Percentiles rank a stretch among this genome's conserved stretches.
phyloP scores from a whole-genome alignment of 257 asterid genomes.

The Lithospermum erythrorhizon region DNA sequence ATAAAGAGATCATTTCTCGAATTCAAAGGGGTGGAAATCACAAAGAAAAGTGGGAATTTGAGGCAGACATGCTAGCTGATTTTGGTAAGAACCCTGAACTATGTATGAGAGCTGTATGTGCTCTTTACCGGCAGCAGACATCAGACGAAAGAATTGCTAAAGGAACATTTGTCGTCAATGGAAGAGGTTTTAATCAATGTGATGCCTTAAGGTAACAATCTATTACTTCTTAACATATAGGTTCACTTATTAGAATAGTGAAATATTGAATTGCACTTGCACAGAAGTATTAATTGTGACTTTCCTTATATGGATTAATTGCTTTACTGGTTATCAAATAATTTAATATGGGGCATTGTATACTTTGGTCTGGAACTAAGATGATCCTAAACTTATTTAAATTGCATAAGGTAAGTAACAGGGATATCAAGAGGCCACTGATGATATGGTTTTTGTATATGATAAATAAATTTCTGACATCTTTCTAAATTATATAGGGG shows the following conservation, averaged over 20 bases:
- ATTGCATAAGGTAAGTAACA: too few species aligned
- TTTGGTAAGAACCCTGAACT: slow-evolving; percentile 41
- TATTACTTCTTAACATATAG: not conserved
- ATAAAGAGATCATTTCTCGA: slow-evolving; percentile 33
- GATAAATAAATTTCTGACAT: not conserved
- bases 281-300: too few species aligned
- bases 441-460: too few species aligned
- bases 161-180: slow-evolving; percentile 31
- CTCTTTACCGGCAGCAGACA: slow-evolving; percentile 56
- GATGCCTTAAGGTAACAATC: slow-evolving; percentile 39
- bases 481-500: slow-evolving; percentile 33
- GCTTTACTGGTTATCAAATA: too few species aligned
- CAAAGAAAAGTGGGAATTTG: slow-evolving; percentile 39
- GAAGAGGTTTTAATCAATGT: slow-evolving; percentile 47
- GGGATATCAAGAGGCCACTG: too few species aligned
- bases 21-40: slow-evolving; percentile 40
- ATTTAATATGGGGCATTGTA: too few species aligned
- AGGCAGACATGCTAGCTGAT: slow-evolving; percentile 65
- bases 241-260: too few species aligned
- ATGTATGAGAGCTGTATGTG: slow-evolving; percentile 68
- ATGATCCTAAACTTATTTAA: too few species aligned
- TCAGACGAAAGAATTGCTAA: slow-evolving; percentile 32
- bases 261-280: too few species aligned
- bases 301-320: too few species aligned
- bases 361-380: too few species aligned